phyloP scores from a whole-genome alignment of 257 asterid species.

The Nyctanthes arbortristis region DNA sequence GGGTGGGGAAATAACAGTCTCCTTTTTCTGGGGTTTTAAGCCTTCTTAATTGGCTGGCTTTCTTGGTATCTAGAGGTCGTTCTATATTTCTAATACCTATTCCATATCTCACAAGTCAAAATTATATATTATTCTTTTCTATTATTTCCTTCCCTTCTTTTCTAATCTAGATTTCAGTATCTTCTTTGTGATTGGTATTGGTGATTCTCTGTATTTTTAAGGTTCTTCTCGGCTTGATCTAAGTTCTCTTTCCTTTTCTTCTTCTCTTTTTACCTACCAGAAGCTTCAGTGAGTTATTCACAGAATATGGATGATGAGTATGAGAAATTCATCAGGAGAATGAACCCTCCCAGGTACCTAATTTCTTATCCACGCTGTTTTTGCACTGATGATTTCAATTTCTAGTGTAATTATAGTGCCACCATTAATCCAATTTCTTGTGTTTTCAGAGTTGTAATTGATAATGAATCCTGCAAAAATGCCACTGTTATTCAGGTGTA shows the following conservation, averaged over 20 bases:
- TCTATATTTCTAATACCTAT: conserved; percentile 34
- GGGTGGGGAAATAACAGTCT: conserved; percentile 1
- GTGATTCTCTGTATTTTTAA: conserved; percentile 35
- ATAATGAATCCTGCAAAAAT: conserved; percentile 81
- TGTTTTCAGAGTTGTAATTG: conserved; percentile 79
- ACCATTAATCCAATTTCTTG: conserved; percentile 2
- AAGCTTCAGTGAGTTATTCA: conserved; percentile 58
- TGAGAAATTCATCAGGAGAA: conserved; percentile 80
- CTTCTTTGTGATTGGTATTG: conserved; percentile 44
- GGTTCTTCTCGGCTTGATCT: conserved; percentile 25
- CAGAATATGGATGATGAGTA: conserved; percentile 88
- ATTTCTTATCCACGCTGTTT: neutral
- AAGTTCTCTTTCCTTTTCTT: conserved; percentile 16
- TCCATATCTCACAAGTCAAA: conserved; percentile 37
- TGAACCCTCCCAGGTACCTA: conserved; percentile 90
- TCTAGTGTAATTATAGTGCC: neutral
- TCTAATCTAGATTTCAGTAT: conserved; percentile 37
- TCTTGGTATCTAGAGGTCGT: conserved; percentile 28
- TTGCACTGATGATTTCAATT: neutral
- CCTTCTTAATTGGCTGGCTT: conserved; percentile 37
- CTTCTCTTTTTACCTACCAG: conserved; percentile 31
- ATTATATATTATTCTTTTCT: conserved; percentile 23
- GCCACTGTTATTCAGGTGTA: conserved; percentile 87
- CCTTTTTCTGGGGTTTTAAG: conserved; percentile 33
- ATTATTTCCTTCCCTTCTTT: conserved; percentile 22